phyloP scores from a whole-genome alignment of 176 grass and related monocot species.

The Alloteropsis semialata region DNA sequence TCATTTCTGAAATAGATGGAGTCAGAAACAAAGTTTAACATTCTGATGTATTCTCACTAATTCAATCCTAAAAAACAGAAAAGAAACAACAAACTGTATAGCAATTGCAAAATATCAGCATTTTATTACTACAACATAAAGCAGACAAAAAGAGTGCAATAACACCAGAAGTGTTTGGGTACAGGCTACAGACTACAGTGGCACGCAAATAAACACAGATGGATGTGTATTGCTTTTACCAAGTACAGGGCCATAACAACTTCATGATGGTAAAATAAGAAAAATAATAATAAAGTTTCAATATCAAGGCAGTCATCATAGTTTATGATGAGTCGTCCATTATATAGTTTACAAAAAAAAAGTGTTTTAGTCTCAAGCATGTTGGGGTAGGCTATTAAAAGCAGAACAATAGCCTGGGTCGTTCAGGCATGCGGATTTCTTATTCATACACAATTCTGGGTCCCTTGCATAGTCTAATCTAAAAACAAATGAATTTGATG shows the following conservation, averaged over 20 bases:
- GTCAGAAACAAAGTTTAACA: background rate
- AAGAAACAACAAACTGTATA: background rate
- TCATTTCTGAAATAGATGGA: background rate
- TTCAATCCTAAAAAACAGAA: background rate
- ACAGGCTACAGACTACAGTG: background rate
- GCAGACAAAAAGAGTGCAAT: background rate
- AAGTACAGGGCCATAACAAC: background rate
- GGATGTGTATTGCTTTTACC: background rate
- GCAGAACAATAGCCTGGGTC: background rate
- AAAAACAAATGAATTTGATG: slow-evolving; percentile 14
- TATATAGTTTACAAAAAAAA: background rate
- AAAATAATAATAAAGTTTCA: no score
- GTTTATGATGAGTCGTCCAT: background rate
- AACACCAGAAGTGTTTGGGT: background rate
- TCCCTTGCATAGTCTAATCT: slow-evolving; percentile 18
- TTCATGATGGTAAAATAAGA: background rate
- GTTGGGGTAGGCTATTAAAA: background rate
- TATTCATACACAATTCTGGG: background rate
- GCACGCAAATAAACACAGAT: slow-evolving; percentile 6
- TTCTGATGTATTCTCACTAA: background rate
- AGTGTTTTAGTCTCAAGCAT: background rate
- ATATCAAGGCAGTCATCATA: background rate
- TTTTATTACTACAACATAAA: slow-evolving; percentile 15
- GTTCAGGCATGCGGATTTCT: background rate
- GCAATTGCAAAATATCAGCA: background rate